Evolutionary conservation across 257 asterid genomes (phyloP).

Genomic region (Petrea volubilis): DNA sequence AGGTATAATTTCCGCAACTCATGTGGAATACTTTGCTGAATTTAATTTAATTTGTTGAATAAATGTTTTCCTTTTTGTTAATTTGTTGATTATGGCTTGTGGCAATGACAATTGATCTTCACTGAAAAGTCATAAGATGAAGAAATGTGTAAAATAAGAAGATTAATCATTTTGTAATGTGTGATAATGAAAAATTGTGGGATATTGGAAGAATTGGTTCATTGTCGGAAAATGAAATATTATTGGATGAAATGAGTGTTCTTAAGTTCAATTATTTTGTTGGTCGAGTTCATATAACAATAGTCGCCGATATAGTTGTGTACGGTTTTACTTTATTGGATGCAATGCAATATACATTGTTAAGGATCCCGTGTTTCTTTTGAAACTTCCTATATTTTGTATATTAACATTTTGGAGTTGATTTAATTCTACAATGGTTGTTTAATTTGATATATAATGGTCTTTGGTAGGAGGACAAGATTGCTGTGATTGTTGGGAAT

Average conservation of each 20-base stretch:
- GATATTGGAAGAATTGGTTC: not conserved
- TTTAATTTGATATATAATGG: not conserved
- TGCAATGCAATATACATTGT: not conserved
- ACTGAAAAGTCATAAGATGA: too few species aligned
- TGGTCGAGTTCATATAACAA: not conserved
- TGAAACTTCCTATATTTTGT: not conserved
- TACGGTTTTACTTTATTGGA: not conserved
- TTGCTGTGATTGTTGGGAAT: slow-evolving; percentile 48
- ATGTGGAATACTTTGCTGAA: not conserved
- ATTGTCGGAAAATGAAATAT: not conserved
- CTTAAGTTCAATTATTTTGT: not conserved
- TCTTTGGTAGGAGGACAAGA: slow-evolving; percentile 35
- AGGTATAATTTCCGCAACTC: slow-evolving; percentile 35
- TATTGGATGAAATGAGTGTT: not conserved
- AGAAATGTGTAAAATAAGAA: not conserved
- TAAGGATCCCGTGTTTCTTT: not conserved
- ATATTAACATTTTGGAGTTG: not conserved
- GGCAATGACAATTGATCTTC: not conserved
- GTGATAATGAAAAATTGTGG: not conserved
- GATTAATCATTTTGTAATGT: too few species aligned
- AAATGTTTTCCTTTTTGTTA: not conserved
- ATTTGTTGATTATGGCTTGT: not conserved
- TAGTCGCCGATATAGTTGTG: not conserved
- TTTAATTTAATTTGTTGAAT: too few species aligned
- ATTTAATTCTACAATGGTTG: not conserved